Evolutionary conservation across 768 basidiomycete species (phyloP), one percentile per base, ranked within the genome.

Genomic region (Wakefieldia striispora): DNA sequence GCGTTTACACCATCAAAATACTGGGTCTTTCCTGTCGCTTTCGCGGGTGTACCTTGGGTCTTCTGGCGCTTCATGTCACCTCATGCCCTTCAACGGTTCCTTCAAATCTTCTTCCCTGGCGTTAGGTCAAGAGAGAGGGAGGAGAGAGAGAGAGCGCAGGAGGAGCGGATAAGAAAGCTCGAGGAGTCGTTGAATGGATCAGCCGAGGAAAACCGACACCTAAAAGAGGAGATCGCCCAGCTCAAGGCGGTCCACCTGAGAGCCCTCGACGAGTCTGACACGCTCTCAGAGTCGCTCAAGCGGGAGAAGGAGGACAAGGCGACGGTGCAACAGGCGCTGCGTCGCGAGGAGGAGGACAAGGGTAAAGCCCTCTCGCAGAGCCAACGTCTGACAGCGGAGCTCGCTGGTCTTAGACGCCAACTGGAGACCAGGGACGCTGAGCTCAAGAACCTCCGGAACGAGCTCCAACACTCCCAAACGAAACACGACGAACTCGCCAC

Each of bases 401-500:
- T 57, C 20, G 31, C 21, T 43, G 46, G 43, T 5, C 34, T 62
- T 36, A 42, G 50, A 20, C 66, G 61, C 3, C 66, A 58, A 49
- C 47, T 70, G 0, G 63, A 59, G 0, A 19, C 16, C 42, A 68
- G n/a, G 49, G 61, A 64, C 19, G 19, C 23, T 2, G 66, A 68
- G 35, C 51, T 60, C 51, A 62, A 39, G 44, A 65, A 57, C 46
- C n/a, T 52, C 42, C 58, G 49, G 12, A 61, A 59, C 50, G 68
- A 70, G 44, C 53, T 66, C 24, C 59, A 60, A 6, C 64, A 61
- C 16, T 20, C 58, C 10, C 61, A 54, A 39, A 55, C 58, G 0
- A 61, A 62, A 38, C 66, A 58, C 17, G 52, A 60, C 48, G 66
- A 68, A 9, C 59, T 66, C 51, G 51, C 66, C 23, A 43, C 63